A percentile compares a stretch with the other conserved stretches of the same genome.
Conservation (phyloP, 805 yeast genomes). For the Sugiyamaella smithiae region DNA sequence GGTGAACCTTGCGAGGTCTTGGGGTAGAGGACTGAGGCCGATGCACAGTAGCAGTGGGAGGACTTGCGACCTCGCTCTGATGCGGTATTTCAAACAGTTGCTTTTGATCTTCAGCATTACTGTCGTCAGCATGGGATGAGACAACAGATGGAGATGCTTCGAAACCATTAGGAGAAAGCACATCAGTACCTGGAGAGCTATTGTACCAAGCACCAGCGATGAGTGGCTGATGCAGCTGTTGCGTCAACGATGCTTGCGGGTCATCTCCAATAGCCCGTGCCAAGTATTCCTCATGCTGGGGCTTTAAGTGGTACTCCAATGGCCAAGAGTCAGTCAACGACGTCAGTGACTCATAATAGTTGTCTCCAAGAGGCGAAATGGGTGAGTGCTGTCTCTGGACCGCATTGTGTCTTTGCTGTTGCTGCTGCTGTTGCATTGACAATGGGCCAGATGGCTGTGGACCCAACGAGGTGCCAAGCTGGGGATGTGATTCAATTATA, state of each 20-base stretch:
- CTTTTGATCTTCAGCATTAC: background rate
- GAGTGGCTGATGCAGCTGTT: background rate
- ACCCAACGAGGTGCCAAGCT: no score
- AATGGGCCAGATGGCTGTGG: no score
- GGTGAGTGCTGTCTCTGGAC: background rate
- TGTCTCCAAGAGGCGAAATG: background rate
- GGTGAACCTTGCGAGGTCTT: background rate
- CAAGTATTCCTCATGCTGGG: background rate
- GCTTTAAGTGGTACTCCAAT: background rate
- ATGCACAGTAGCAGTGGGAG: background rate
- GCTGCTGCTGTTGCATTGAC: no score
- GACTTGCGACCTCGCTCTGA: background rate
- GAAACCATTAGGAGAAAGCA: background rate
- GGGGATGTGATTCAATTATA: no score
- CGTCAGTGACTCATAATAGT: background rate
- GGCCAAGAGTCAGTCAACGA: background rate
- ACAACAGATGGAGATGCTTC: background rate
- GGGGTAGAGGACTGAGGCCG: background rate
- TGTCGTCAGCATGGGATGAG: background rate
- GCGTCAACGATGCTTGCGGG: background rate
- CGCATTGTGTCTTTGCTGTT: no score
- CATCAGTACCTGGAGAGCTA: background rate
- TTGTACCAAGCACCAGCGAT: background rate
- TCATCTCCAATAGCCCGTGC: background rate
- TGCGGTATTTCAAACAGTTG: background rate